Evolutionary conservation across 208 protist genomes (phyloP).

Genomic region (Leishmania martiniquensis): DNA sequence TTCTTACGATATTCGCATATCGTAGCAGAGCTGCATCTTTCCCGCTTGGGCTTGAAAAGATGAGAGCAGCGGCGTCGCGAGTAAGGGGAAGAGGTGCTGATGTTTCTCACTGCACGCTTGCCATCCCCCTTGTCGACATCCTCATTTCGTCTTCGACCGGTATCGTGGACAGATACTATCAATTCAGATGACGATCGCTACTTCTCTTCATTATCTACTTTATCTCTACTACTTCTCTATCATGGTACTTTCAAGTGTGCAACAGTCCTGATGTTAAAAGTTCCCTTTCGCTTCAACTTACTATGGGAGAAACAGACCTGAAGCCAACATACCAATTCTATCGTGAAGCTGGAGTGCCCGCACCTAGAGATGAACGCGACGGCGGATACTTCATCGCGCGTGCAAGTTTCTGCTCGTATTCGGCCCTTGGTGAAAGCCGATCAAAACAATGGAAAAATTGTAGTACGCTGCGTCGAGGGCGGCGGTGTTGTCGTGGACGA

Average conservation of each 20-base stretch:
- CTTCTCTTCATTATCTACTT: background rate
- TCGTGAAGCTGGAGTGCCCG: no score
- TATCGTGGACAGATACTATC: background rate
- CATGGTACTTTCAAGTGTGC: background rate
- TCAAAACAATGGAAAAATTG: slow-evolving; percentile 19
- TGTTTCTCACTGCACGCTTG: background rate
- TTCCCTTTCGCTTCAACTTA: background rate
- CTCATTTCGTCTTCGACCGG: background rate
- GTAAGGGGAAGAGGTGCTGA: background rate
- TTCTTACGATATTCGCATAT: no score
- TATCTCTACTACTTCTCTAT: background rate
- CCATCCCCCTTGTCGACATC: no score
- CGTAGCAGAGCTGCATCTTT: background rate
- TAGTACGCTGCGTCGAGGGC: slow-evolving; percentile 6
- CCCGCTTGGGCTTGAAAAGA: background rate
- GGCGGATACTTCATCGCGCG: slow-evolving; percentile 11
- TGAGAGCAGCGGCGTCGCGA: background rate
- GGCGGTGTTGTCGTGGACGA: no score
- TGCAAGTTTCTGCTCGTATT: slow-evolving; percentile 41
- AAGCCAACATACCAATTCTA: no score
- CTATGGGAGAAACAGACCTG: background rate
- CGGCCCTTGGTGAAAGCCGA: slow-evolving; percentile 22
- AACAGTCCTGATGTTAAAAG: background rate
- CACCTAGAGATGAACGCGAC: background rate
- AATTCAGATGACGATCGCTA: background rate